Base-by-base conservation (phyloP, 352 stramenopile species). In the Globisporangium parvum region DNA sequence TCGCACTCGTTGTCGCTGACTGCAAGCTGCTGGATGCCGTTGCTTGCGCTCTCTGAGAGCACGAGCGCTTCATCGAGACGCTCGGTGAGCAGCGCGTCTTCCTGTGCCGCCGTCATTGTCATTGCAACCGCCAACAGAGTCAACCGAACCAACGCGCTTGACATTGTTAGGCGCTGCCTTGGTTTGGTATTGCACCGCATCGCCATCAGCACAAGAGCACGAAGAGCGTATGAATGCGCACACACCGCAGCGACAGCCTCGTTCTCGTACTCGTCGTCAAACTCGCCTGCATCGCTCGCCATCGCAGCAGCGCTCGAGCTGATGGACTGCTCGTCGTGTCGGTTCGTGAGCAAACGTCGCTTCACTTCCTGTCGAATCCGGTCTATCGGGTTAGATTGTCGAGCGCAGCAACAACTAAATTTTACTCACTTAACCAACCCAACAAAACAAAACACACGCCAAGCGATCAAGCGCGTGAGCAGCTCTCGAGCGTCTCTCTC, bases 251-350 rank as follows among this genome's bases (percentile, higher is more conserved):
- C 46, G 1, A 40, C 55, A 3, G 64, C 46, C 8, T 77, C 69
- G 47, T 66, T 63, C 21, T 75, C 63, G 54, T 55, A 47, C 56
- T 61, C 65, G 47, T 60, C 47, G 6, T 26, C 51, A 8, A n/a
- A n/a, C n/a, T 72, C 63, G 60, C 61, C 70, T 26, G 48, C 54
- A 33, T 33, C 28, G 28, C 28, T 33, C 28, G 28, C 28, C 28
- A 33, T 33, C 28, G 28, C 28, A 33, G 28, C 28, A 3, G 28
- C 28, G 28, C 28, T 33, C 28, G 28, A 10, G 28, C 28, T 33
- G 3, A 10, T 33, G 28, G 4, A 0, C 3, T 33, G 3, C 3
- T 8, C 9, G 28, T 33, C 28, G 28, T 33, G n/a, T 47, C 39
- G 10, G 28, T 44, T 57, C 39, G 40, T 37, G 5, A 41, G 42